phyloP scores from a whole-genome alignment of 2,329 filamentous ascomycete species.

The Paecilomyces variotii region DNA sequence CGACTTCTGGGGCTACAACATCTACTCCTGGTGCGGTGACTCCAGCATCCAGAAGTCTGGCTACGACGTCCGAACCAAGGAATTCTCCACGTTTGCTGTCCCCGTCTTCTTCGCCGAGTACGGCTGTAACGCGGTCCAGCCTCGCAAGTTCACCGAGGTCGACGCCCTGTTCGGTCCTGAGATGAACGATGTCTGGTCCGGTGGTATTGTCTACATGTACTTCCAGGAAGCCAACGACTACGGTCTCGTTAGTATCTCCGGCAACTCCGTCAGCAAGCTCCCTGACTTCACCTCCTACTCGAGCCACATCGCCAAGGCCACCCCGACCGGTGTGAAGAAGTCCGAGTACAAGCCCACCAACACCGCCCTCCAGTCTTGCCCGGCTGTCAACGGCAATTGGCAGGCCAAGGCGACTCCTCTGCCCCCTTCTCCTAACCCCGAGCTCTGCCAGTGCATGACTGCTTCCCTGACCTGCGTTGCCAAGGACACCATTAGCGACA shows the following conservation, averaged over 20 bases:
- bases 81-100: constrained; percentile 83
- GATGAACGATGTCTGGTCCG: constrained; percentile 85
- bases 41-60: constrained; percentile 70
- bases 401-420: constrained; percentile 56
- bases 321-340: constrained; percentile 58
- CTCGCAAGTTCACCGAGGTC: constrained; percentile 80
- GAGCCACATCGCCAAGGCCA: constrained; percentile 59
- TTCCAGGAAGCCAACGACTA: constrained; percentile 87
- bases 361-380: constrained; percentile 62
- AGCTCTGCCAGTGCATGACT: constrained; percentile 82
- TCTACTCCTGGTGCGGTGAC: constrained; percentile 97
- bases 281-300: constrained; percentile 68
- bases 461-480: constrained; percentile 64
- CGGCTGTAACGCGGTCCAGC: constrained; percentile 72
- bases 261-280: constrained; percentile 56
- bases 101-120: constrained; percentile 99
- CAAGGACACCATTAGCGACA: constrained; percentile 46
- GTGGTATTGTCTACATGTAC: constrained; percentile 99
- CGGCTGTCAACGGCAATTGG: constrained; percentile 59
- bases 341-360: constrained; percentile 66
- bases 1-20: constrained; percentile 99
- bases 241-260: constrained; percentile 58
- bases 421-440: constrained; percentile 70
- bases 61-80: constrained; percentile 72
- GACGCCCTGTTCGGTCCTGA: constrained; percentile 66